These are phyloP conservation scores for Spergularia bocconei DNA, from an alignment of 148 eudicot species.

Conservation along the genomic window DNA sequence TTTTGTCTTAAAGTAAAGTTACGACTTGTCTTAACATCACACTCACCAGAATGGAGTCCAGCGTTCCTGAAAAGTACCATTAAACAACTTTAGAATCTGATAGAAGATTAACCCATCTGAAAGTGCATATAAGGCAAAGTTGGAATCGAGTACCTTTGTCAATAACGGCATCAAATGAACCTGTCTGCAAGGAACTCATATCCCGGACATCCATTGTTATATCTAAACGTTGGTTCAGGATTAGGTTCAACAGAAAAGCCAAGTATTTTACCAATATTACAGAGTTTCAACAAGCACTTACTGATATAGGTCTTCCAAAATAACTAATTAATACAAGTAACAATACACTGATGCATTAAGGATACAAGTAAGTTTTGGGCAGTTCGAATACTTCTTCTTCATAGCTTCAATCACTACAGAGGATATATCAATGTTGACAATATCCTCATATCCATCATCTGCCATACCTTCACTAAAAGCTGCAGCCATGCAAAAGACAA, in stretches of 20 bases:
- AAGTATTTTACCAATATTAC: not conserved
- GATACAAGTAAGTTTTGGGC: slow-evolving; percentile 72
- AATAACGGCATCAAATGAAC: slow-evolving; percentile 70
- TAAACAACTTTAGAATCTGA: slow-evolving; percentile 9
- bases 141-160: slow-evolving; percentile 67
- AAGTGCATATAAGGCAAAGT: not conserved
- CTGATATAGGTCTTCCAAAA: not conserved
- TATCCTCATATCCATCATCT: slow-evolving; percentile 68
- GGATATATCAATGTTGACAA: slow-evolving; percentile 79
- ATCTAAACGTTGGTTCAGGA: slow-evolving; percentile 44
- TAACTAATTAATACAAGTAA: not conserved
- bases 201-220: slow-evolving; percentile 76
- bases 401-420: slow-evolving; percentile 77
- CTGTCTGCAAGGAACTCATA: slow-evolving; percentile 63
- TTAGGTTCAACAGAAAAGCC: not conserved
- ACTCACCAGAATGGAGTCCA: slow-evolving; percentile 93
- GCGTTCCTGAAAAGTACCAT: slow-evolving; percentile 56
- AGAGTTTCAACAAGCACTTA: not conserved
- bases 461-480: slow-evolving; percentile 87
- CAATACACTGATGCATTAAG: slow-evolving; percentile 1
- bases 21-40: slow-evolving; percentile 3
- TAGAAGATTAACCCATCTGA: not conserved
- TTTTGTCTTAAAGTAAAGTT: slow-evolving; percentile 6
- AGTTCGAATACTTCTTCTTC: slow-evolving; percentile 53
- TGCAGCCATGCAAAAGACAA: slow-evolving; percentile 29